Evolutionary conservation across 306 rosid genomes (phyloP).

Genomic region (Gleditsia sinensis): DNA sequence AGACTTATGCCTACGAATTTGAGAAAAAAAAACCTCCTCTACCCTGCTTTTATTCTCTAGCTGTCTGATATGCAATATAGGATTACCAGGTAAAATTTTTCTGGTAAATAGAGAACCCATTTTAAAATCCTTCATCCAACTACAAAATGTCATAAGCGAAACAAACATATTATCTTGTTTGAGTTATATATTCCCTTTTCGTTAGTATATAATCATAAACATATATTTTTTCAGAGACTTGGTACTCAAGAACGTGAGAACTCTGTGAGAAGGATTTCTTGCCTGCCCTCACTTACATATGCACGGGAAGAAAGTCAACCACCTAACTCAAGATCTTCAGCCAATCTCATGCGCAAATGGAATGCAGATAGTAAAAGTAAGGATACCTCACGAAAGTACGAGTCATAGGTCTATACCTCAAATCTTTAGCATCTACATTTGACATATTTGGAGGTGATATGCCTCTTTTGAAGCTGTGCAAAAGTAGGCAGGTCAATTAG

Average conservation of each 20-base stretch:
- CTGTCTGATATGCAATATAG: conserved; percentile 15
- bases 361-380: conserved; percentile 71
- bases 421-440: background rate
- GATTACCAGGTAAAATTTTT: conserved; percentile 1
- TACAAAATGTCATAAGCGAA: background rate
- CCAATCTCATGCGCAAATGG: conserved; percentile 73
- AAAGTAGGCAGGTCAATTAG: conserved; percentile 20
- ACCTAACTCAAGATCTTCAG: conserved; percentile 69
- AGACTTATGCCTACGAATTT: conserved; percentile 9
- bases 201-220: background rate
- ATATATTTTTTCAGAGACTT: conserved; percentile 53
- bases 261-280: conserved; percentile 60
- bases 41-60: background rate
- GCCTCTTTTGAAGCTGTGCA: conserved; percentile 14
- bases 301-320: conserved; percentile 80
- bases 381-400: conserved; percentile 37
- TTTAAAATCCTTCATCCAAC: background rate
- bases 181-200: background rate
- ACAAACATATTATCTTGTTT: background rate
- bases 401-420: background rate
- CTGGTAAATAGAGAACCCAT: conserved; percentile 5
- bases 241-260: conserved; percentile 84
- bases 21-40: background rate
- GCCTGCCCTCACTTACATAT: conserved; percentile 60
- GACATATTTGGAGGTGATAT: conserved; percentile 9